These are phyloP conservation scores for Petunia axillaris DNA, from an alignment of 257 asterid species.

Conservation along the genomic window DNA sequence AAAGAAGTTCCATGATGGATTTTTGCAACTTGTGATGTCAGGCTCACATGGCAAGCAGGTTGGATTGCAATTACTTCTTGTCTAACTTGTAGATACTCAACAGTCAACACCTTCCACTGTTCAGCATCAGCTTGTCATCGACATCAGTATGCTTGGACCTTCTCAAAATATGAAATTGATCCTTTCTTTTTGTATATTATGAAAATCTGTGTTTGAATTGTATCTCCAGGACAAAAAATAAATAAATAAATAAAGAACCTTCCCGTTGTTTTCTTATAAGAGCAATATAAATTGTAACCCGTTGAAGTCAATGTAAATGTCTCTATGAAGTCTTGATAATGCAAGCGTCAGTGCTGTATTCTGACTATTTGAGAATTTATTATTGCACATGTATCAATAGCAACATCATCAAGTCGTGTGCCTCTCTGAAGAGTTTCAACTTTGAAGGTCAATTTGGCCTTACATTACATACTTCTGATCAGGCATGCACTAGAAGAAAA, in stretches of 20 bases:
- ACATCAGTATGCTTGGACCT: constrained; percentile 20
- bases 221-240: neutral
- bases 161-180: constrained; percentile 16
- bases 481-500: neutral
- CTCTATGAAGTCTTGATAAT: neutral
- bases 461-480: constrained; percentile 15
- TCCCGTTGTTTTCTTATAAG: neutral
- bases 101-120: constrained; percentile 20
- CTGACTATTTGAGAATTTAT: neutral
- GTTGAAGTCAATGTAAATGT: neutral
- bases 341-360: neutral
- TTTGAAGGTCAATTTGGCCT: constrained; percentile 2
- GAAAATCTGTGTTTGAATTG: neutral
- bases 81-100: neutral
- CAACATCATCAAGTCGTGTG: neutral
- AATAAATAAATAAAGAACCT: neutral
- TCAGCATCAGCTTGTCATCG: constrained; percentile 21
- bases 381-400: neutral
- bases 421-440: neutral
- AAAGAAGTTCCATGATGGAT: constrained; percentile 84
- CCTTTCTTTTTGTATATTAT: neutral
- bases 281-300: neutral
- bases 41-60: constrained; percentile 91
- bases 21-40: constrained; percentile 58
- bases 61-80: constrained; percentile 28